Evolutionary conservation across 305 asterid species (phyloP).

Genomic region (Andrographis paniculata): DNA sequence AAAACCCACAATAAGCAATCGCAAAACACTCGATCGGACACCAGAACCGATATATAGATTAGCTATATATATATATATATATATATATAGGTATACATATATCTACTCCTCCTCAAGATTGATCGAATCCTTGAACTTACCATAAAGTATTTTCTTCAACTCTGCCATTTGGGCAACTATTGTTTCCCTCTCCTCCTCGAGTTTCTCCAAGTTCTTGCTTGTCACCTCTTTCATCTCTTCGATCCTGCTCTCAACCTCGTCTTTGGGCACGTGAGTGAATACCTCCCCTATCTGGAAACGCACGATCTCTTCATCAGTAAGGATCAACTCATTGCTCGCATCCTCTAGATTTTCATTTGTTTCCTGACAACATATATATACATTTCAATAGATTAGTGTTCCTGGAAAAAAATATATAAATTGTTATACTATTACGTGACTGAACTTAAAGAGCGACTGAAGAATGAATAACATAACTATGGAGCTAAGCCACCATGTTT

Average conservation of each 20-base stretch:
- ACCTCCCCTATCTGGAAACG: slow-evolving; percentile 94
- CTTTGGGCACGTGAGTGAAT: slow-evolving; percentile 73
- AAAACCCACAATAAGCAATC: not conserved
- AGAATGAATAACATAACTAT: too few species aligned
- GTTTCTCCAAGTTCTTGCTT: slow-evolving; percentile 58
- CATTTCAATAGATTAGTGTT: too few species aligned
- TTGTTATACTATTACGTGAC: too few species aligned
- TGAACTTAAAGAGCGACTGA: too few species aligned
- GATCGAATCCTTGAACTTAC: slow-evolving; percentile 80
- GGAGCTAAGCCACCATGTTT: too few species aligned
- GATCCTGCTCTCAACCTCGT: slow-evolving; percentile 77
- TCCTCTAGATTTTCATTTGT: slow-evolving; percentile 76
- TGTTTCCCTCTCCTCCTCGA: slow-evolving; percentile 68
- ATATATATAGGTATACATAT: too few species aligned
- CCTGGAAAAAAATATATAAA: too few species aligned
- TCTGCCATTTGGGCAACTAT: slow-evolving; percentile 67
- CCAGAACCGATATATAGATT: too few species aligned
- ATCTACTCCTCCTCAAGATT: slow-evolving; percentile 83
- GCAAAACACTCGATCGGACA: too few species aligned
- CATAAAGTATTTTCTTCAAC: slow-evolving; percentile 69
- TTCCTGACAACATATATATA: slow-evolving; percentile 36
- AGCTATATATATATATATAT: too few species aligned
- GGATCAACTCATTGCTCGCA: slow-evolving; percentile 87
- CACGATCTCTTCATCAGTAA: slow-evolving; percentile 74
- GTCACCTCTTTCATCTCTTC: slow-evolving; percentile 68